Conservation (phyloP, 768 basidiomycete genomes). For the Phaffia tasmanica region DNA sequence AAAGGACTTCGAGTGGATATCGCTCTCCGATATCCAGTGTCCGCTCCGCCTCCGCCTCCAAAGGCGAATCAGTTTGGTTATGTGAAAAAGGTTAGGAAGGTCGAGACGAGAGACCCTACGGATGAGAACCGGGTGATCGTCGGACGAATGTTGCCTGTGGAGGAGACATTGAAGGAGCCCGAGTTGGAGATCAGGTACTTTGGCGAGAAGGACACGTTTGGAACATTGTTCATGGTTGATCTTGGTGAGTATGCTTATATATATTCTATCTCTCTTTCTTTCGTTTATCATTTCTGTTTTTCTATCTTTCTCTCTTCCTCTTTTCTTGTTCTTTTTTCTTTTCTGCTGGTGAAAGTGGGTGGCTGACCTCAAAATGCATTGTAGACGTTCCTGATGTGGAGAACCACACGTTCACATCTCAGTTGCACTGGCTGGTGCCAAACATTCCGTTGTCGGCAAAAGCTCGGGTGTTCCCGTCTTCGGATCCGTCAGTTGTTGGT, state of each 20-base stretch:
- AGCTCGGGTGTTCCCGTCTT: conserved; percentile 38
- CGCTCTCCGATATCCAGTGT: conserved; percentile 10
- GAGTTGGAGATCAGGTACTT: conserved; percentile 50
- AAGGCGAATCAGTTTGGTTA: conserved; percentile 17
- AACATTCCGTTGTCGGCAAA: conserved; percentile 60
- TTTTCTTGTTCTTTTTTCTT: neutral
- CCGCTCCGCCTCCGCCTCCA: conserved; percentile 8
- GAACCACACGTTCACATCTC: conserved; percentile 55
- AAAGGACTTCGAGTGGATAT: conserved; percentile 15
- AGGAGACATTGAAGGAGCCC: conserved; percentile 18
- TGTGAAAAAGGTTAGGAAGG: conserved; percentile 9
- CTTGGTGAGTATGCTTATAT: conserved; percentile 47
- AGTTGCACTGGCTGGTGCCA: conserved; percentile 80
- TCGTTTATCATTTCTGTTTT: too few species aligned
- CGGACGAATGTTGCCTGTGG: conserved; percentile 10
- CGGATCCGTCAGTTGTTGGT: conserved; percentile 25
- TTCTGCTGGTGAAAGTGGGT: conserved; percentile 10
- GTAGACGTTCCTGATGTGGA: conserved; percentile 67
- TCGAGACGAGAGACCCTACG: neutral
- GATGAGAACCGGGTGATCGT: conserved; percentile 12
- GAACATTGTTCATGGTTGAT: conserved; percentile 82
- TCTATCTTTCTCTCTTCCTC: neutral
- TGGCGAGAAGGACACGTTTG: conserved; percentile 64
- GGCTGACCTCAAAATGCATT: neutral
- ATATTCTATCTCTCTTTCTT: neutral